Conservation (phyloP, 441 rosid species). For the Gossypium gossypioides region DNA sequence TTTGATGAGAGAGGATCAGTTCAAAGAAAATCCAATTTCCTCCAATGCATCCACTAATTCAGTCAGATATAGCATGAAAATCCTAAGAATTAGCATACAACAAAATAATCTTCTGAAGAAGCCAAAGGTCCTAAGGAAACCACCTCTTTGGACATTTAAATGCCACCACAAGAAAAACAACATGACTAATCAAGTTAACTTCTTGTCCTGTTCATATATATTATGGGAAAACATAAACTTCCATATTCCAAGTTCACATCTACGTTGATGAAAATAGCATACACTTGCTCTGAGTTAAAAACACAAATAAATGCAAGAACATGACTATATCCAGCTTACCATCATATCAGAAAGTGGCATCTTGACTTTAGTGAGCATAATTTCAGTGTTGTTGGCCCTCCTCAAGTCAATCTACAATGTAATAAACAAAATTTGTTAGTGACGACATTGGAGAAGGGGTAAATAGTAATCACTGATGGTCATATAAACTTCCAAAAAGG, state of each 20-base stretch:
- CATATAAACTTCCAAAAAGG: not conserved
- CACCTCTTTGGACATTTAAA: not conserved
- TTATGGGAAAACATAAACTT: not conserved
- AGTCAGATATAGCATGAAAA: not conserved
- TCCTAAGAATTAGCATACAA: slow-evolving; percentile 10
- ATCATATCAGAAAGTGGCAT: slow-evolving; percentile 98
- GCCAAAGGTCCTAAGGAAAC: slow-evolving; percentile 4
- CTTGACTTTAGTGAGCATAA: slow-evolving; percentile 98
- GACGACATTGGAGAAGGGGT: not conserved
- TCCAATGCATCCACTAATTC: not conserved
- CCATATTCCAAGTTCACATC: not conserved
- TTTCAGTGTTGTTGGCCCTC: slow-evolving; percentile 97
- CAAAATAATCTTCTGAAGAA: not conserved
- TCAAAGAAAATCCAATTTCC: not conserved
- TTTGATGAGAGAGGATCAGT: not conserved
- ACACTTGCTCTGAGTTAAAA: slow-evolving; percentile 5
- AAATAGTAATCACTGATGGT: not conserved
- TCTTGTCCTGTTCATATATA: not conserved
- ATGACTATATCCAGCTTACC: slow-evolving; percentile 46
- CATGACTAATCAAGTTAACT: not conserved
- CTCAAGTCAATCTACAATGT: slow-evolving; percentile 72
- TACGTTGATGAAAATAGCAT: slow-evolving; percentile 2
- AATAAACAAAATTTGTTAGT: slow-evolving; percentile 9
- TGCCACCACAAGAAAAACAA: not conserved
- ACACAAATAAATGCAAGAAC: not conserved